Percentiles rank a stretch among this genome's conserved stretches.
Conservation (phyloP, 495 filamentous ascomycete genomes). For the Durotheca rogersii region DNA sequence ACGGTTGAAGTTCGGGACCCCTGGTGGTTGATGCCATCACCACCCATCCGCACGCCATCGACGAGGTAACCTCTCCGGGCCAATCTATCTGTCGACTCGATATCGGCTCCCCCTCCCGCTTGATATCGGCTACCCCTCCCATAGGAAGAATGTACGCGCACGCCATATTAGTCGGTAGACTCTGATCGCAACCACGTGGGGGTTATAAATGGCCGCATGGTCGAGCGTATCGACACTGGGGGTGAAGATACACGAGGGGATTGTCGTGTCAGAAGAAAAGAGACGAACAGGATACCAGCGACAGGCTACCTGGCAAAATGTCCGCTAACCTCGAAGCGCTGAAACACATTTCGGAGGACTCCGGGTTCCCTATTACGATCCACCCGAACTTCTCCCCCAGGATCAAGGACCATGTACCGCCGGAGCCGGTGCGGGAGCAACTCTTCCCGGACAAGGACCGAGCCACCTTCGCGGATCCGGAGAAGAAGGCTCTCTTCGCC, state of each 20-base stretch:
- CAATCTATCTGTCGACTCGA: slow-evolving; percentile 17
- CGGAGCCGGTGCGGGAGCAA: slow-evolving; percentile 45
- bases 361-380: slow-evolving; percentile 40
- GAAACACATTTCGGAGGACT: slow-evolving; percentile 42
- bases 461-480: slow-evolving; percentile 52
- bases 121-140: neutral
- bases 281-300: too few species aligned
- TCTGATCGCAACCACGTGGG: neutral
- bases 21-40: slow-evolving; percentile 20
- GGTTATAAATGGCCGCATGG: slow-evolving; percentile 10
- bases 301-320: too few species aligned
- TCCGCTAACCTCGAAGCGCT: slow-evolving; percentile 37
- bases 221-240: too few species aligned
- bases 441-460: slow-evolving; percentile 49
- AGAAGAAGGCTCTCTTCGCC: slow-evolving; percentile 51
- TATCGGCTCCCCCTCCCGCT: neutral
- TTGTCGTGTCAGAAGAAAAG: too few species aligned
- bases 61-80: slow-evolving; percentile 12
- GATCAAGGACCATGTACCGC: slow-evolving; percentile 48
- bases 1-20: neutral
- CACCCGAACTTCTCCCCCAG: slow-evolving; percentile 69
- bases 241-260: too few species aligned
- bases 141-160: slow-evolving; percentile 21
- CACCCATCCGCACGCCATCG: slow-evolving; percentile 21
- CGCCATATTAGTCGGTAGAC: slow-evolving; percentile 28